Evolutionary conservation across 768 basidiomycete species (phyloP).

Genomic region (Lactarius vividus): DNA sequence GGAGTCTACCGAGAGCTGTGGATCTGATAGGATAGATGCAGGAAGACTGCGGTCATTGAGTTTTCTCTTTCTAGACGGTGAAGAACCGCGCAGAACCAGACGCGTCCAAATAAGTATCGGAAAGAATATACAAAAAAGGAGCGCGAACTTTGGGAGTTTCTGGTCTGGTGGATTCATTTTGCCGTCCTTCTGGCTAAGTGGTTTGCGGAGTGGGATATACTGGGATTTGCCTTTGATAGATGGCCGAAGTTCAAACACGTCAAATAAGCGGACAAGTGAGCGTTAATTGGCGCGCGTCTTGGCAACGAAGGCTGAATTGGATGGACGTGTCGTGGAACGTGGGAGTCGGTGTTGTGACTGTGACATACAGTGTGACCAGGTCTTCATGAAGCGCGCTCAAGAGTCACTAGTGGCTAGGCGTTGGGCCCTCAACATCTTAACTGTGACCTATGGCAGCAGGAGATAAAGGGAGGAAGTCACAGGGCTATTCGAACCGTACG

Average conservation of each 20-base stretch:
- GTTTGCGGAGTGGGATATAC: background rate
- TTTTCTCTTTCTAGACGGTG: constrained; percentile 59
- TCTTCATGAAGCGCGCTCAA: background rate
- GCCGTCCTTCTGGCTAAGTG: background rate
- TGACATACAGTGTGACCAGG: constrained; percentile 6
- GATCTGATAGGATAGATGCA: constrained; percentile 67
- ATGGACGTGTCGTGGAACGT: background rate
- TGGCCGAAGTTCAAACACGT: background rate
- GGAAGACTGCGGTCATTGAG: constrained; percentile 78
- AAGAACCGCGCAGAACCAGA: constrained; percentile 3
- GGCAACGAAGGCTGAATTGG: background rate
- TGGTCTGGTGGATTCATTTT: constrained; percentile 30
- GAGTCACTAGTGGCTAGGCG: no score
- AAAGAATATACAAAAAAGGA: background rate
- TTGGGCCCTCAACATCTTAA: no score
- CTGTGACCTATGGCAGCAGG: constrained; percentile 2
- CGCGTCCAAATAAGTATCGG: background rate
- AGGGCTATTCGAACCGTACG: constrained; percentile 22
- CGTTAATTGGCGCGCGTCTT: background rate
- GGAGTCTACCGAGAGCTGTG: constrained; percentile 77
- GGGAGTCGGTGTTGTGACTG: background rate
- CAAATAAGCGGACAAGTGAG: background rate
- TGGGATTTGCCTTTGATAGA: background rate
- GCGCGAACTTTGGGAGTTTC: constrained; percentile 38
- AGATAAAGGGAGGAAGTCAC: background rate